These are phyloP conservation scores for Xylaria cubensis DNA, from an alignment of 495 filamentous ascomycete genomes.

Conservation along the genomic window DNA sequence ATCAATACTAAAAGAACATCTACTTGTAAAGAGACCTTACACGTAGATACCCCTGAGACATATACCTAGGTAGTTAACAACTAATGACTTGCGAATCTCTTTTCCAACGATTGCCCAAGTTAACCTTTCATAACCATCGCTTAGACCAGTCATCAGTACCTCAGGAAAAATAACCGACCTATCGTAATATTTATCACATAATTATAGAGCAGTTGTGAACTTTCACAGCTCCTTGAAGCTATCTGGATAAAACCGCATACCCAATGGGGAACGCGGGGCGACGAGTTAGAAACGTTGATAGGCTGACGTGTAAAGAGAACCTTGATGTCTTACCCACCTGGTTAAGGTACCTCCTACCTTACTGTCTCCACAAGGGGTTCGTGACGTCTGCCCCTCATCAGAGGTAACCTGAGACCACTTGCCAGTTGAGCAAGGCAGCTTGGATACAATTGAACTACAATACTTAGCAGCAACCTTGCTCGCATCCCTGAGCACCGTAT, in stretches of 20 bases:
- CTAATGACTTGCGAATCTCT: background rate
- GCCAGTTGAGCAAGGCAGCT: background rate
- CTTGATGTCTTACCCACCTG: background rate
- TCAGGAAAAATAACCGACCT: background rate
- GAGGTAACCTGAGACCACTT: background rate
- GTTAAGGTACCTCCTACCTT: too few relatives aligned
- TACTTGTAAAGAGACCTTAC: background rate
- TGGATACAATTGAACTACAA: background rate
- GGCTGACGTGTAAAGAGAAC: background rate
- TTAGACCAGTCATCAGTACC: background rate
- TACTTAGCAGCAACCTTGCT: background rate
- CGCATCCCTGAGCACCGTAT: background rate
- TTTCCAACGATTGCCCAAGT: background rate
- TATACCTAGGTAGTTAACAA: background rate
- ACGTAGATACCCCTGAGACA: background rate
- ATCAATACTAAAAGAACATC: background rate
- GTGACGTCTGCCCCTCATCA: conserved; percentile 12
- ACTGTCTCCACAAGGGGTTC: background rate
- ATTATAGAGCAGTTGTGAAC: too few relatives aligned
- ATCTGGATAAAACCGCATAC: background rate
- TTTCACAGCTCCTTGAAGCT: too few relatives aligned
- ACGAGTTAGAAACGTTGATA: conserved; percentile 14
- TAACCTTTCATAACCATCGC: background rate
- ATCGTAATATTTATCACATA: background rate
- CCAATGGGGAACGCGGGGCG: conserved; percentile 21